Evolutionary conservation across 306 rosid genomes (phyloP).

Genomic region (Cicer pinnatifidum): DNA sequence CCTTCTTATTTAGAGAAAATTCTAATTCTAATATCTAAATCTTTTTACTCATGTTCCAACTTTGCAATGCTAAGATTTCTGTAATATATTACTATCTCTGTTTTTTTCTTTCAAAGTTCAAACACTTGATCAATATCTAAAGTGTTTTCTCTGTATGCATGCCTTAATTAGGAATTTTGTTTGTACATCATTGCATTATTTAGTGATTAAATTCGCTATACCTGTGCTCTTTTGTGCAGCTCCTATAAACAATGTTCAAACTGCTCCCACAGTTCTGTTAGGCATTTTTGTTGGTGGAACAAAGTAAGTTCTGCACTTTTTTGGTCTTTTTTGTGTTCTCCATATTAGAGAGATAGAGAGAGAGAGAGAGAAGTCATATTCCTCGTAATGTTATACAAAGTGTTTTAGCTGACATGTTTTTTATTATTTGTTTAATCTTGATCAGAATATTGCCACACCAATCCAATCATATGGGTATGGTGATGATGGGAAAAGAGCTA

Average conservation of each 20-base stretch:
- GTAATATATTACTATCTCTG: not conserved
- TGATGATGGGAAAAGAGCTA: slow-evolving; percentile 60
- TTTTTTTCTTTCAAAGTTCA: not conserved
- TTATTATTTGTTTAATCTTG: slow-evolving; percentile 42
- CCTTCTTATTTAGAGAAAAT: slow-evolving; percentile 26
- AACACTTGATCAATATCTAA: slow-evolving; percentile 16
- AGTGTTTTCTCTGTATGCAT: not conserved
- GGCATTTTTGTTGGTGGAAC: slow-evolving; percentile 99
- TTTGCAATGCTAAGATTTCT: slow-evolving; percentile 26
- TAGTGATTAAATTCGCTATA: slow-evolving; percentile 19
- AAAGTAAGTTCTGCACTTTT: slow-evolving; percentile 63
- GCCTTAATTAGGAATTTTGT: not conserved
- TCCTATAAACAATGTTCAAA: slow-evolving; percentile 60
- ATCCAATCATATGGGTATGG: slow-evolving; percentile 55
- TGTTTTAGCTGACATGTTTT: slow-evolving; percentile 9
- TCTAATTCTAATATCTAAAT: not conserved
- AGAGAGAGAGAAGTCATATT: slow-evolving; percentile 13
- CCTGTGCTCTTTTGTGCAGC: slow-evolving; percentile 52
- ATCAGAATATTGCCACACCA: slow-evolving; percentile 71
- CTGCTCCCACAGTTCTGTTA: slow-evolving; percentile 75
- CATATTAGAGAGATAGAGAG: not conserved
- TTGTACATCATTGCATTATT: slow-evolving; percentile 27
- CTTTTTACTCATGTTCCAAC: slow-evolving; percentile 1
- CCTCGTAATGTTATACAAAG: slow-evolving; percentile 9
- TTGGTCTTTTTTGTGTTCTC: slow-evolving; percentile 35